Percentiles rank a stretch among this genome's conserved stretches.
Conservation (phyloP, 345 rosid species). For the Lepidium didymum region DNA sequence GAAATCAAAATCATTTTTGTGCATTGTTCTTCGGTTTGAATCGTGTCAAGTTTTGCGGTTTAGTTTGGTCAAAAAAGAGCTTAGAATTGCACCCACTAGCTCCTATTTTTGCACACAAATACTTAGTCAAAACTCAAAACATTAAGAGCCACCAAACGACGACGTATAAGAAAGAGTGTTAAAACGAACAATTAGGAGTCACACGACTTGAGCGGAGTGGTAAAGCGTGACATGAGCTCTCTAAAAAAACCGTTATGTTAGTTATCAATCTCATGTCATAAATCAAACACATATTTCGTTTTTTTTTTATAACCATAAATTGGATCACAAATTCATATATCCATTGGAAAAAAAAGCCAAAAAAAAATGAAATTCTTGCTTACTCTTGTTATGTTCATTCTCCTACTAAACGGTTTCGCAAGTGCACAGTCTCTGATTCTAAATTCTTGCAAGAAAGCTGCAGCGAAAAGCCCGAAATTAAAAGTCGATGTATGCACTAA, state of each 20-base stretch:
- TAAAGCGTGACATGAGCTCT: conserved; percentile 1
- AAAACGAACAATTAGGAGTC: conserved; percentile 9
- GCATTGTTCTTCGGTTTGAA: too few relatives aligned
- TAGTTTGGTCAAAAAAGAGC: too few relatives aligned
- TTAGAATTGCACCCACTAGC: too few relatives aligned
- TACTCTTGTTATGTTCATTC: neutral
- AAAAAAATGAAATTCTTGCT: neutral
- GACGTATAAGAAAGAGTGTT: neutral
- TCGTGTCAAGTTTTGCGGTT: too few relatives aligned
- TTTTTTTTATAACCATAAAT: neutral
- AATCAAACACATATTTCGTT: neutral
- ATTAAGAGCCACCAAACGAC: neutral
- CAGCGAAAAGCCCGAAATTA: conserved; percentile 20
- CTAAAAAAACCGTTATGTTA: neutral
- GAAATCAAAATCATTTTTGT: too few relatives aligned
- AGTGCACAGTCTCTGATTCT: conserved; percentile 12
- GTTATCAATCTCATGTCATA: neutral
- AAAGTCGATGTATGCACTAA: conserved; percentile 28
- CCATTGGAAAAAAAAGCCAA: neutral
- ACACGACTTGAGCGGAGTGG: conserved; percentile 2
- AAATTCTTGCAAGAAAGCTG: conserved; percentile 32
- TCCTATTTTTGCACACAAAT: too few relatives aligned
- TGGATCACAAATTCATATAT: neutral
- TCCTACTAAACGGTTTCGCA: neutral
- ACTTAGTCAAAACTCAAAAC: too few relatives aligned